Conservation (phyloP, 164 flowering plant genomes). For the Magnolia changhungtana region DNA sequence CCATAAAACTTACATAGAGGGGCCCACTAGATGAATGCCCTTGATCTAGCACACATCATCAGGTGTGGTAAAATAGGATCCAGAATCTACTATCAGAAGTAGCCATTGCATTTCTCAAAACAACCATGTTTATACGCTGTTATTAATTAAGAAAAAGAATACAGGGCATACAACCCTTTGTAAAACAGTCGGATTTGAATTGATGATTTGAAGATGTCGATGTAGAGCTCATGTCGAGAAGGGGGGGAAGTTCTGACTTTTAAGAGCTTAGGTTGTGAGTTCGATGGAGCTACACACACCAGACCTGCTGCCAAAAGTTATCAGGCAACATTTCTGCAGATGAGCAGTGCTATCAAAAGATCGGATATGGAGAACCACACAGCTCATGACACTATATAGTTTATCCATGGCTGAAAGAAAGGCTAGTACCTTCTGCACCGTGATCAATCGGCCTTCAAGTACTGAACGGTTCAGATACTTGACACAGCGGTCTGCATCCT, state of each 20-base stretch:
- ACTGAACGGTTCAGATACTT: conserved; percentile 61
- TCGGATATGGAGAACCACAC: conserved; percentile 2
- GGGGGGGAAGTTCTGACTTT: conserved; percentile 36
- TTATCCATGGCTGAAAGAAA: not conserved
- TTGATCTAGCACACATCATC: not conserved
- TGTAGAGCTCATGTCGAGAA: conserved; percentile 53
- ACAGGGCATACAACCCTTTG: conserved; percentile 48
- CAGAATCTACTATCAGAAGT: not conserved
- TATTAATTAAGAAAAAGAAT: conserved; percentile 27
- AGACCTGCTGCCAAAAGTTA: conserved; percentile 70
- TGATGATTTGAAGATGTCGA: conserved; percentile 49
- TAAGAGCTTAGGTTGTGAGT: conserved; percentile 54
- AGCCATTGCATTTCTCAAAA: not conserved
- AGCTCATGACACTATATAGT: conserved; percentile 4
- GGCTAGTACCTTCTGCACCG: conserved; percentile 54
- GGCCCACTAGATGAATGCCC: not conserved
- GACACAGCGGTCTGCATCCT: conserved; percentile 60
- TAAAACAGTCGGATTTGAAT: conserved; percentile 43
- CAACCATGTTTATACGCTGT: conserved; percentile 21
- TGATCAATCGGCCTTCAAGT: conserved; percentile 63
- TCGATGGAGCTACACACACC: conserved; percentile 64
- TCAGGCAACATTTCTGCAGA: conserved; percentile 47
- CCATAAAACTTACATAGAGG: not conserved
- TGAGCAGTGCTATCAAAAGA: conserved; percentile 21
- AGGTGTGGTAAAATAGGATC: not conserved